These are phyloP conservation scores for Penicillium sp. DNA, from an alignment of 2,329 filamentous ascomycete genomes.

Conservation along the genomic window DNA sequence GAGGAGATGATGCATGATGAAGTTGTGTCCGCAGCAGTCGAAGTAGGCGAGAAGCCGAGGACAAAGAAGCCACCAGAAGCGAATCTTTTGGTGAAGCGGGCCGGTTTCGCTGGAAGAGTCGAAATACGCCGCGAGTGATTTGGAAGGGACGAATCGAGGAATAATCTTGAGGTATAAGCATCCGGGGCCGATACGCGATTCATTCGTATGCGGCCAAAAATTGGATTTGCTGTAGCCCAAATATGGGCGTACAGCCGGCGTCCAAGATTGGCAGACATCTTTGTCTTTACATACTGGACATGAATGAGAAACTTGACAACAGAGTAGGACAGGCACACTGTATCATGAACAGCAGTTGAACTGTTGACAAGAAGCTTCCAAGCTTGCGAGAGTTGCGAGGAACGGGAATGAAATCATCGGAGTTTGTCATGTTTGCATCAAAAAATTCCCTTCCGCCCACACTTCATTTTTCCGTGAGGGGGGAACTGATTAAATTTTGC, in stretches of 20 bases:
- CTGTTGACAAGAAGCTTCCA: constrained; percentile 8
- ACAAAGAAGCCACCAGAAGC: constrained; percentile 56
- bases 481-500: constrained; percentile 25
- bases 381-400: constrained; percentile 8
- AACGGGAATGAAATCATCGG: constrained; percentile 23
- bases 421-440: constrained; percentile 26
- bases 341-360: background rate
- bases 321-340: background rate
- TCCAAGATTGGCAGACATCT: constrained; percentile 48
- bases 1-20: constrained; percentile 31
- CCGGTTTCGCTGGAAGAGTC: constrained; percentile 25
- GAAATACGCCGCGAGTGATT: constrained; percentile 16
- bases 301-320: background rate
- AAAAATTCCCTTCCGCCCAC: constrained; percentile 20
- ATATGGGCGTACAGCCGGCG: constrained; percentile 47
- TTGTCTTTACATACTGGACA: constrained; percentile 46
- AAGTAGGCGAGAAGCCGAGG: constrained; percentile 42
- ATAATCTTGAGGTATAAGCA: constrained; percentile 10
- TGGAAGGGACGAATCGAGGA: constrained; percentile 14
- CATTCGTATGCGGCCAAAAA: constrained; percentile 30
- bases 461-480: constrained; percentile 18
- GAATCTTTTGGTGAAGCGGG: constrained; percentile 51
- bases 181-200: constrained; percentile 21
- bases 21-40: constrained; percentile 33
- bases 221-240: constrained; percentile 38